Conservation (phyloP, 2,329 filamentous ascomycete species). For the Aspergillus sp. region DNA sequence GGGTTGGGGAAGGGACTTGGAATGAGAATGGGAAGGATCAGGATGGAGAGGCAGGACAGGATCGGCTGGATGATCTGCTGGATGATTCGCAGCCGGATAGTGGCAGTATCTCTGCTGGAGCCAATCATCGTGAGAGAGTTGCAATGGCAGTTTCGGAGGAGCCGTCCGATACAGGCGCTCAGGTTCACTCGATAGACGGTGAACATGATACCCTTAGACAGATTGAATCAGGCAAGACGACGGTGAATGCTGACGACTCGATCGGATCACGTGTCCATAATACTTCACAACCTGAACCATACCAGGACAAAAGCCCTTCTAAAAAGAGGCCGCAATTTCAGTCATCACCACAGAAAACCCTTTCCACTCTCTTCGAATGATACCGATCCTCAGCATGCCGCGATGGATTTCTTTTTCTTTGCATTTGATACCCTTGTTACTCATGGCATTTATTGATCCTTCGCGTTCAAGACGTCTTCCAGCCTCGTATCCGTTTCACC, state of each 20-base stretch:
- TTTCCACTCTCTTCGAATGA: not conserved
- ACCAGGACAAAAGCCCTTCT: not conserved
- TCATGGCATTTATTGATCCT: slow-evolving; percentile 14
- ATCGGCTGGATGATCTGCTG: not conserved
- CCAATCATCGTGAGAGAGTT: no score
- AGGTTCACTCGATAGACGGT: no score
- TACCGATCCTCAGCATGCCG: no score
- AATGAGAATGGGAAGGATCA: slow-evolving; percentile 2
- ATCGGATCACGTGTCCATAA: not conserved
- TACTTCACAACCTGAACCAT: not conserved
- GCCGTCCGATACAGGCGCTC: no score
- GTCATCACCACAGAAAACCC: not conserved
- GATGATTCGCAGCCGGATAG: no score
- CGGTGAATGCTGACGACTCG: not conserved
- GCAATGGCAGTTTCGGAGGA: no score
- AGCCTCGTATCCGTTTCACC: slow-evolving; percentile 40
- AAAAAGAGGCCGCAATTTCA: not conserved
- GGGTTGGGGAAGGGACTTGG: slow-evolving; percentile 18
- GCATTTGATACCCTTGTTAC: slow-evolving; percentile 12
- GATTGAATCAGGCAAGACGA: not conserved
- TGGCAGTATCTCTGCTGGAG: no score
- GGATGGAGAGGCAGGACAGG: not conserved
- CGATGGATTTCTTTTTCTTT: not conserved
- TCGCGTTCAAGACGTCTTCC: slow-evolving; percentile 39
- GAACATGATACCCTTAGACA: no score